Evolutionary conservation across 352 stramenopile genomes (phyloP).

Genomic region (Globisporangium megalacanthum): DNA sequence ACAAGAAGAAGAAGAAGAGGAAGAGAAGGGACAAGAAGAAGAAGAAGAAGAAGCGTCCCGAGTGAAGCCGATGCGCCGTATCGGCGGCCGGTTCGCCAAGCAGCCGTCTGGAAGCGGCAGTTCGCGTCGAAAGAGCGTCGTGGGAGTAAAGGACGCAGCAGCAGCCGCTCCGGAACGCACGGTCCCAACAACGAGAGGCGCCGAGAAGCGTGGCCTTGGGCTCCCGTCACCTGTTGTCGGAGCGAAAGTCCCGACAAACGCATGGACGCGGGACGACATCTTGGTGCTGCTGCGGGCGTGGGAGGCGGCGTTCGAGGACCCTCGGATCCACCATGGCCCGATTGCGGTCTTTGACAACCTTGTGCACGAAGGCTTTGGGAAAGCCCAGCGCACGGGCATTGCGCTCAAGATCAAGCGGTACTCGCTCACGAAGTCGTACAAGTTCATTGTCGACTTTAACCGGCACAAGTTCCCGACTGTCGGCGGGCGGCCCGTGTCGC

Average conservation of each 20-base stretch:
- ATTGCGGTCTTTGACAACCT: slow-evolving; percentile 9
- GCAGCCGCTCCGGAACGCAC: not conserved
- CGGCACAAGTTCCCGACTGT: slow-evolving; percentile 9
- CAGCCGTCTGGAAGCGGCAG: not conserved
- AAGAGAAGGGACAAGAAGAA: no score
- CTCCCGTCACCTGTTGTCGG: not conserved
- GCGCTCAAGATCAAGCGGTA: slow-evolving; percentile 16
- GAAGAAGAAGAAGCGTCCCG: slow-evolving; percentile 1
- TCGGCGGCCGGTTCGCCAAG: not conserved
- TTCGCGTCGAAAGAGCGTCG: not conserved
- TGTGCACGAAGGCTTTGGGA: slow-evolving; percentile 6
- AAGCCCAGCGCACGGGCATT: slow-evolving; percentile 3
- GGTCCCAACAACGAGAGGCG: not conserved
- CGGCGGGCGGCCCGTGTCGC: slow-evolving; percentile 1
- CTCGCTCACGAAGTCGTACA: slow-evolving; percentile 11
- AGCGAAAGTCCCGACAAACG: slow-evolving; percentile 5
- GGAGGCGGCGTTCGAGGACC: slow-evolving; percentile 8
- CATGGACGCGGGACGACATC: slow-evolving; percentile 11
- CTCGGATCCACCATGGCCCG: slow-evolving; percentile 5
- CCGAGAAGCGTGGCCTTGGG: not conserved
- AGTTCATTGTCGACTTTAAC: slow-evolving; percentile 15
- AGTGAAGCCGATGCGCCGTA: not conserved
- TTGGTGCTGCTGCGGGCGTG: slow-evolving; percentile 10
- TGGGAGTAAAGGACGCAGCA: not conserved
- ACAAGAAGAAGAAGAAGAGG: not conserved